phyloP scores from a whole-genome alignment of 2,329 filamentous ascomycete genomes.

The Atkinsonella texensis region DNA sequence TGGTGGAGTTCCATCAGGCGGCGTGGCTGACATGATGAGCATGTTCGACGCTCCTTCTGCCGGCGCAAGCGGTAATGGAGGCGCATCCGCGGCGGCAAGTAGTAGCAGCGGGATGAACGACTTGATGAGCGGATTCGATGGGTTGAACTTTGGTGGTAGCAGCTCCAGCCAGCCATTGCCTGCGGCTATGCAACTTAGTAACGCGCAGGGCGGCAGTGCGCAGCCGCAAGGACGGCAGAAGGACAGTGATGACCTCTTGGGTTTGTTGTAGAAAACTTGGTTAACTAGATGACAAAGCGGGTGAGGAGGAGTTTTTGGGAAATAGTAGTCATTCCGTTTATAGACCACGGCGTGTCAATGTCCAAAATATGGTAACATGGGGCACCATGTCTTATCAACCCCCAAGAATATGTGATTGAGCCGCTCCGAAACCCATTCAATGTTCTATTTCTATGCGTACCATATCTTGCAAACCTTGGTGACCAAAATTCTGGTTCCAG shows the following conservation, averaged over 20 bases:
- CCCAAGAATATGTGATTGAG: no score
- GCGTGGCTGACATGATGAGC: conserved; percentile 54
- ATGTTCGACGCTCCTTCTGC: conserved; percentile 53
- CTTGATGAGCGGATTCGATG: conserved; percentile 79
- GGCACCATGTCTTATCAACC: neutral
- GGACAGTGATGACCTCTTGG: conserved; percentile 48
- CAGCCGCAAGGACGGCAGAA: conserved; percentile 30
- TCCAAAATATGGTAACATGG: neutral
- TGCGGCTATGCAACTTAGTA: conserved; percentile 44
- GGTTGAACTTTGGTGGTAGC: conserved; percentile 57
- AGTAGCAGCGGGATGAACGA: conserved; percentile 61
- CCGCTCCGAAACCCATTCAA: no score
- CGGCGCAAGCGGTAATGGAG: conserved; percentile 28
- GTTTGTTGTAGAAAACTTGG: conserved; percentile 24
- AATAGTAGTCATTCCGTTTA: conserved; percentile 1
- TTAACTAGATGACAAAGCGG: neutral
- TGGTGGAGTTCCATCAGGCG: conserved; percentile 28
- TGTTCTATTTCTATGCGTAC: no score
- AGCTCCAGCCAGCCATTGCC: conserved; percentile 49
- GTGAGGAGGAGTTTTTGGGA: neutral
- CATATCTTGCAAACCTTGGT: no score
- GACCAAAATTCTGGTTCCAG: no score
- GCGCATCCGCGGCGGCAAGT: conserved; percentile 22
- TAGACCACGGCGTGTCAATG: neutral
- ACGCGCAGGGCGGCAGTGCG: conserved; percentile 15